Base-by-base conservation (phyloP, 768 basidiomycete genomes). In the Tricholoma sp. region DNA sequence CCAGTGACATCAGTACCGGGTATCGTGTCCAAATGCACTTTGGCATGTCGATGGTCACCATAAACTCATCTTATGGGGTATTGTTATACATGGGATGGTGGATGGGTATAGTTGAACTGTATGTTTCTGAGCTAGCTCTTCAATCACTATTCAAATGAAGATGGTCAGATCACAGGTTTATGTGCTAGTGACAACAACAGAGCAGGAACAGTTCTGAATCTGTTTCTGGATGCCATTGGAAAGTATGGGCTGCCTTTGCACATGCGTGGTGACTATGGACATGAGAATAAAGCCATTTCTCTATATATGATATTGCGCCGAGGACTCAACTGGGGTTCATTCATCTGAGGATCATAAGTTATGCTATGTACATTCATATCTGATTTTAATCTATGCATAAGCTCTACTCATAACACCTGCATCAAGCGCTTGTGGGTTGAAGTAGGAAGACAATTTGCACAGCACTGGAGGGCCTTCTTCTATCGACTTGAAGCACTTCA, bases 401-500 rank as follows among this genome's bases (percentile, higher is more conserved):
- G 71, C 60, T 50, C 50, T 33, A 50, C 34, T 4, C 17, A n/a
- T 24, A 82, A 81, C 53, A 73, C 73, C 0, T 61, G 69, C 0
- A 80, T 80, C 55, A 78, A 81, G 58, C 53, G 67, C 0, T 62
- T 80, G 0, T 80, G 78, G 78, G 69, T 76, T 50, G 31, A 32
- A 32, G 28, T 32, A 18, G 31, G 29, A 31, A 37, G 6, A 37
- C 36, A 37, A 37, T 37, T 80, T 68, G 71, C 62, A 0, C 62
- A 67, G 2, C 44, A 28, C 11, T 81, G 80, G 80, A 37, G 67
- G 1, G 75, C 71, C 0, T 79, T 80, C 56, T 81, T 81, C 41
- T 59, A 47, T 0, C 60, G 64, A 0, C 65, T 80, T 0, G 76
- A 77, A 42, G 10, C 54, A 0, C 50, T 67, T 1, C 76, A 80